Base-by-base conservation (phyloP, 768 basidiomycete species). In the Suillus hirtellus region DNA sequence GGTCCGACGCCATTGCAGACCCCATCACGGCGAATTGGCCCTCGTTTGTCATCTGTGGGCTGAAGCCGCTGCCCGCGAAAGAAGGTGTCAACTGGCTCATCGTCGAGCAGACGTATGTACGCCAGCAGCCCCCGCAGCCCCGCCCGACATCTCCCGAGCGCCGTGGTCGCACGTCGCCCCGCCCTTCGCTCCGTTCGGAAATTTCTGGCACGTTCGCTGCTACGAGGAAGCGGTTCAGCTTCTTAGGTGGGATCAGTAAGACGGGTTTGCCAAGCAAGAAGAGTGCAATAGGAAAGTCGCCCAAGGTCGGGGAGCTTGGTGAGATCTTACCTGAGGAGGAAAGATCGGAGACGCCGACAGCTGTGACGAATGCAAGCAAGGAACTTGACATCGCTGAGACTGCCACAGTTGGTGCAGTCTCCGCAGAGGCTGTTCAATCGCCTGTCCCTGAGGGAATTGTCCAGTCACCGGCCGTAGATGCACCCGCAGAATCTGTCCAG, bases 1-100 rank as follows among this genome's bases (percentile, higher is more conserved):
- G 90, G 90, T 83, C 81, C 59, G 91, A 93, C 69, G 83, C 89
- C 2, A 70, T 92, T 38, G 76, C 87, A 17, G 91, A 93, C 68
- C 85, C 89, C 19, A 82, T 91, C 63, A 78, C 88, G 0, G 72
- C 80, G 1, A 73, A 77, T 49, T 92, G 88, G 90, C 90, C 90
- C 14, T 76, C 80, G 5, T 90, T 92, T 66, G 82, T 89, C 46
- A 71, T 93, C 15, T 89, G 88, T 72, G 87, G 87, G 71, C 81
- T 93, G 59, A 89, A 86, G 70, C 65, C 78, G 11, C 35, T 68
- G 6, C 49, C 65, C 2, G 62, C 55, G 31, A 53, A 59, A 11
- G 68, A 76, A 60, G 72, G 77, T 0, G 62, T 90, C 27, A 77
- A 81, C 52, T 92, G 88, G 87, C 79, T 93, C 43, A 77, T 93